Evolutionary conservation across 208 protist genomes (phyloP).

Genomic region (Borovskyia barvae): DNA sequence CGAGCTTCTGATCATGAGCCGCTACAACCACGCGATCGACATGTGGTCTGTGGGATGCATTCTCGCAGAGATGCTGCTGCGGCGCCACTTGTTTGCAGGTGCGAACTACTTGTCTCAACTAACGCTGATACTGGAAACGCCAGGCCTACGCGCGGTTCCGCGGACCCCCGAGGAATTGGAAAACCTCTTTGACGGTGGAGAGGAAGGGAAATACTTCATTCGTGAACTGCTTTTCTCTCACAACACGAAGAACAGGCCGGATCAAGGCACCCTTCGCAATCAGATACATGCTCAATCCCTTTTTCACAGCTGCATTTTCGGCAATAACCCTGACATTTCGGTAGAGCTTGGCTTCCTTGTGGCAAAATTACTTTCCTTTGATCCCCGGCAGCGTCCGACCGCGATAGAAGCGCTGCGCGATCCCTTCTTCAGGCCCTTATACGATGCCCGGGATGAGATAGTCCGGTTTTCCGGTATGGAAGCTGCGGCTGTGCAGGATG

Average conservation of each 20-base stretch:
- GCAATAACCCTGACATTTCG: conserved; percentile 44
- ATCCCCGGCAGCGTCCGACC: conserved; percentile 56
- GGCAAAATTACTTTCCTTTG: conserved; percentile 47
- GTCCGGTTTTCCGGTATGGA: conserved; percentile 36
- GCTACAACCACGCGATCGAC: conserved; percentile 94
- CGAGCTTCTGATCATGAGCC: conserved; percentile 91
- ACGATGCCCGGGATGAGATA: conserved; percentile 48
- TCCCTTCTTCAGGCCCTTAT: conserved; percentile 55
- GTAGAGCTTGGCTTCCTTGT: conserved; percentile 35
- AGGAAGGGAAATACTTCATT: conserved; percentile 70
- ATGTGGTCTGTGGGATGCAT: conserved; percentile 65
- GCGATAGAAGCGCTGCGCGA: conserved; percentile 61
- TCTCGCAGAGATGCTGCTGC: conserved; percentile 85
- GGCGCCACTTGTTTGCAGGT: conserved; percentile 92
- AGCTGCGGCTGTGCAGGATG: conserved; percentile 6
- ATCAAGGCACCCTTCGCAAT: background rate
- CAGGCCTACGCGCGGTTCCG: conserved; percentile 86
- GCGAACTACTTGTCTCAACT: conserved; percentile 63
- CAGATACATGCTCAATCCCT: conserved; percentile 18
- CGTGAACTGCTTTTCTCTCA: conserved; percentile 35
- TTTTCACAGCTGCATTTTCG: conserved; percentile 63
- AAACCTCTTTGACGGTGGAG: conserved; percentile 50
- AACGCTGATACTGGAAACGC: conserved; percentile 46
- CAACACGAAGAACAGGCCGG: conserved; percentile 4
- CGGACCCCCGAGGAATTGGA: conserved; percentile 70